Base-by-base conservation (phyloP, 805 yeast species). In the Cephaloascus fragrans region DNA sequence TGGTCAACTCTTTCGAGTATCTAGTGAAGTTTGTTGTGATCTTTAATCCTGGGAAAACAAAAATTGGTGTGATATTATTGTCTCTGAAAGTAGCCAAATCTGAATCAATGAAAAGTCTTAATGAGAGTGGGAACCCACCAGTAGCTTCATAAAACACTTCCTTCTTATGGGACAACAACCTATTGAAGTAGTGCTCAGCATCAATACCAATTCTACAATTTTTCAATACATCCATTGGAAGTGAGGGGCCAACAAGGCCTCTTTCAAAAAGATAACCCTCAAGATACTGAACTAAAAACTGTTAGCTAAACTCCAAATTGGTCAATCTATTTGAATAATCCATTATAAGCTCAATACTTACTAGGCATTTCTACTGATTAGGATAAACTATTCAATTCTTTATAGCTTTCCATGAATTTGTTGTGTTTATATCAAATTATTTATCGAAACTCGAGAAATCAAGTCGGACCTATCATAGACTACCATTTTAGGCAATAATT, bases 171-270 rank as follows among this genome's bases (percentile, higher is more conserved):
- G 80, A 65, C 43, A 83, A 58, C 34, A 83, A 65, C 39, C 85
- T 61, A 19, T 83, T 65, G 31, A 86, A 57, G 51, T 86, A 88
- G 53, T 86, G 88, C 46, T 77, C 83, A 12, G 80, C 93, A 55
- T 88, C 96, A 35, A 87, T 83, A 40, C 95, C 96, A 38, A 87
- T 62, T 14, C 80, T 73, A 19, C 89, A 73, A 50, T 79, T 77
- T 41, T 67, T 73, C 41, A 87, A 63, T 3, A 76, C 61, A 29
- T 81, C 83, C 48, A 86, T 64, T 12, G 90, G 79, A 45, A 73
- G 61, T 16, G 78, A 66, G 37, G 71, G 67, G 36, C 77, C 79
- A 35, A 82, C 59, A 42, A 79, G 6, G 10, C 28, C 73, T 43
- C 81, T 72, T 47, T 86, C 95, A 48, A 77, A 76, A 34, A 82